Evolutionary conservation across 805 yeast genomes (phyloP), one percentile per base, ranked within the genome.

Genomic region (Tetrapisispora taiwanensis): DNA sequence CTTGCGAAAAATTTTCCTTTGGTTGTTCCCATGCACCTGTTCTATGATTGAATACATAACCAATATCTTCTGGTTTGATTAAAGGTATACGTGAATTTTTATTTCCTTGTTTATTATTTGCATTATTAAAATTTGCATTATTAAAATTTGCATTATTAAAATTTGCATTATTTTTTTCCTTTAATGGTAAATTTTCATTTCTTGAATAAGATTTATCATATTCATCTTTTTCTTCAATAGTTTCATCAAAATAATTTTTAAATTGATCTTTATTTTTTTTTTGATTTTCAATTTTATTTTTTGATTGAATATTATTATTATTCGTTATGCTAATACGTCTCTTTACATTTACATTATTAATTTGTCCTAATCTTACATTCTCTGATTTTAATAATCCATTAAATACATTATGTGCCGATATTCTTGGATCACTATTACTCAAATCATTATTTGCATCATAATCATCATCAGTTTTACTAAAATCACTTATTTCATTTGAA

Each of bases 21-120:
- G 56, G 58, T 38, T 50, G 52, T 30, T 53, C 55, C 60, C 60
- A 56, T 12, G 53, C 53, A 9, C 60, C 60, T 30, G 49, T 51
- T 22, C 48, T 48, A 36, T 54, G 52, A 36, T 51, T 49, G 38
- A 53, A 56, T 17, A 56, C 53, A 33, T 53, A 48, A 2, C 60
- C 60, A 37, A 55, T 51, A 38, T 52, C 59, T 43, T 56, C 58
- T 9, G 60, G 60, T 20, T 55, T 52, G 26, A 54, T 54, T 19
- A 56, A 43, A 36, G 49, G 49, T 27, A 52, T 43, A 4, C 43
- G 48, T 8, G 42, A 41, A 22, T 36, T 36, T n/a, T 36, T 36
- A n/a, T n/a, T 36, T 22, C 30, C 10, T 22, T 36, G 18, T 24
- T 36, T 19, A 7, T 36, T 26, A 9, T 20, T 31, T 13, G n/a